Percentiles rank a stretch among this genome's conserved stretches.
Evolutionary conservation across 176 grass and related monocot species (phyloP).

Genomic region (Guadua angustifolia): DNA sequence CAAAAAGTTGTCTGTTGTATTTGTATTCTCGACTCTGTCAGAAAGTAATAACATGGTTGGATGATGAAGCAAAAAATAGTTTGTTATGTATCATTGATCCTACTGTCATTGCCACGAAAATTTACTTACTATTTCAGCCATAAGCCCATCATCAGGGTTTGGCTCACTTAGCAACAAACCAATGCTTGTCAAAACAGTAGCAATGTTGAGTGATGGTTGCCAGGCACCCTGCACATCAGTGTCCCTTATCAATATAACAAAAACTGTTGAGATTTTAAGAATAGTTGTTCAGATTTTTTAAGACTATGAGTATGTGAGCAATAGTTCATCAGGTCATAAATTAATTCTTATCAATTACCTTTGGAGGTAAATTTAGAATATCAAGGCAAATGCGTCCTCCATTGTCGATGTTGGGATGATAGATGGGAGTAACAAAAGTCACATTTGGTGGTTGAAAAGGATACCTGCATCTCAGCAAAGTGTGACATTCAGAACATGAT

Average conservation of each 20-base stretch:
- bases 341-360: conserved; percentile 50
- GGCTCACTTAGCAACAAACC: conserved; percentile 73
- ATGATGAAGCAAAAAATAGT: conserved; percentile 34
- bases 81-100: background rate
- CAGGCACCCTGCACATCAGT: conserved; percentile 66
- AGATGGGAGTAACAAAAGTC: conserved; percentile 89
- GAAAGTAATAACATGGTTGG: conserved; percentile 29
- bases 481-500: conserved; percentile 30
- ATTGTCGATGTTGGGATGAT: conserved; percentile 96
- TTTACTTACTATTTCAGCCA: conserved; percentile 85
- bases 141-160: conserved; percentile 86
- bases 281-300: background rate
- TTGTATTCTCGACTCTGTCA: conserved; percentile 82
- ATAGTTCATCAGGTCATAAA: conserved; percentile 8
- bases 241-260: conserved; percentile 33
- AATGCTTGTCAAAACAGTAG: conserved; percentile 80
- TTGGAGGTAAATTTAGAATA: conserved; percentile 96
- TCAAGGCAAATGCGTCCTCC: conserved; percentile 92
- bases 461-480: conserved; percentile 62
- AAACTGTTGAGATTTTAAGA: conserved; percentile 34
- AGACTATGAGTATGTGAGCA: background rate
- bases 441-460: conserved; percentile 92
- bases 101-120: conserved; percentile 22
- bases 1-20: conserved; percentile 81
- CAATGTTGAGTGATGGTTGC: conserved; percentile 90